Evolutionary conservation across 306 rosid species (phyloP).

Genomic region (Cucurbita argyrosperma): DNA sequence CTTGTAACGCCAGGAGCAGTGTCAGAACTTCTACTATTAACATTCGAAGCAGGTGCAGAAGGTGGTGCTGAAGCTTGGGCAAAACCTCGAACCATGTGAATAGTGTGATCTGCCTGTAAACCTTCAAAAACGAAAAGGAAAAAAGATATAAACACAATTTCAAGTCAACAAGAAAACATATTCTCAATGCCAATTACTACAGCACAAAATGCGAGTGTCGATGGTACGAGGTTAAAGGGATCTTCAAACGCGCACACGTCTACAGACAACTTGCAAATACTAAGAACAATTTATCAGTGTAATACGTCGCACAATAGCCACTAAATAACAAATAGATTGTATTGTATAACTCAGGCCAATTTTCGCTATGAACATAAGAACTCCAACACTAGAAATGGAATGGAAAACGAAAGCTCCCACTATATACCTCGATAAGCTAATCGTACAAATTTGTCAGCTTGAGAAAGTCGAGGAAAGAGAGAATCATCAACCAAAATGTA

Average conservation of each 20-base stretch:
- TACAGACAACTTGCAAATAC: not conserved
- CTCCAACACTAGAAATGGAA: not conserved
- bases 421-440: not conserved
- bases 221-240: not conserved
- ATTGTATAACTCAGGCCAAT: not conserved
- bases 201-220: not conserved
- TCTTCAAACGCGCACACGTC: too few relatives aligned
- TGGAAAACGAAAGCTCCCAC: not conserved
- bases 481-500: not conserved
- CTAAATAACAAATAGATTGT: not conserved
- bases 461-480: not conserved
- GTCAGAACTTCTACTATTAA: constrained; percentile 14
- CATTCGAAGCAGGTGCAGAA: constrained; percentile 14
- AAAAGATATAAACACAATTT: not conserved
- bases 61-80: constrained; percentile 24
- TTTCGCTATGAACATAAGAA: not conserved
- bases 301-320: not conserved
- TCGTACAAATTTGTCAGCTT: not conserved
- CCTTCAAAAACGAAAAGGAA: constrained; percentile 17
- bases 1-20: constrained; percentile 32
- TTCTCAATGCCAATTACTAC: not conserved
- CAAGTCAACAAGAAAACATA: not conserved
- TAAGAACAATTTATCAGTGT: not conserved
- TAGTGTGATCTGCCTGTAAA: constrained; percentile 39
- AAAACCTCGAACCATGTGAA: constrained; percentile 51